phyloP scores from a whole-genome alignment of 176 grass and related monocot species.

The Eleusine indica region DNA sequence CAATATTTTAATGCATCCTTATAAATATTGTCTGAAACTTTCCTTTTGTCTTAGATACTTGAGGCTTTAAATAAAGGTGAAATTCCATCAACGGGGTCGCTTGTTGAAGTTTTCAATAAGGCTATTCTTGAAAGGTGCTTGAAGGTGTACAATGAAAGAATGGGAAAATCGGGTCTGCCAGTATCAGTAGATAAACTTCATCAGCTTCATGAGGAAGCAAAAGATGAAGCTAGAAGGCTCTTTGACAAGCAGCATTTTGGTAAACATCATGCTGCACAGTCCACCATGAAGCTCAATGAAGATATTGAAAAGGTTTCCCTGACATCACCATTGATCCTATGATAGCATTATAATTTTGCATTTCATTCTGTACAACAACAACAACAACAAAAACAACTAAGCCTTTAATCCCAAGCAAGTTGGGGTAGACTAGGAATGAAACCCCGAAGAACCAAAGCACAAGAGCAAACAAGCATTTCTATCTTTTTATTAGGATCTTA shows the following conservation, averaged over 20 bases:
- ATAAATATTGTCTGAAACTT: slow-evolving; percentile 18
- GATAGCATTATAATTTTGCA: neutral
- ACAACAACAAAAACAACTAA: no score
- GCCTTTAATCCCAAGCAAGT: no score
- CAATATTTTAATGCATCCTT: slow-evolving; percentile 13
- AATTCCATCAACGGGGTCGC: slow-evolving; percentile 90
- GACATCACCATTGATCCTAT: neutral
- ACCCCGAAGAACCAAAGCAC: no score
- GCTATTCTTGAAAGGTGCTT: slow-evolving; percentile 85
- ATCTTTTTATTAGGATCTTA: neutral
- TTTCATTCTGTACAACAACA: neutral
- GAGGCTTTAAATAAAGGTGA: slow-evolving; percentile 95
- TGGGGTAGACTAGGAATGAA: no score
- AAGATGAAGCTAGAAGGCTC: slow-evolving; percentile 54
- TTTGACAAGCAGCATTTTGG: slow-evolving; percentile 90
- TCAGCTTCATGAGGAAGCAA: slow-evolving; percentile 52
- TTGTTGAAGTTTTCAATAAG: slow-evolving; percentile 96
- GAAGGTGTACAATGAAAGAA: slow-evolving; percentile 70
- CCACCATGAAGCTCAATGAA: slow-evolving; percentile 68
- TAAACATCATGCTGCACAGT: slow-evolving; percentile 72
- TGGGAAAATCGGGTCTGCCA: slow-evolving; percentile 63
- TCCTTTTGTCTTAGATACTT: slow-evolving; percentile 66
- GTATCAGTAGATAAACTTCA: slow-evolving; percentile 68
- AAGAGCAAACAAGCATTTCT: neutral
- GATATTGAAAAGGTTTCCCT: slow-evolving; percentile 80